phyloP scores from a whole-genome alignment of 2,329 filamentous ascomycete genomes.

The Akanthomyces dipterigenus region DNA sequence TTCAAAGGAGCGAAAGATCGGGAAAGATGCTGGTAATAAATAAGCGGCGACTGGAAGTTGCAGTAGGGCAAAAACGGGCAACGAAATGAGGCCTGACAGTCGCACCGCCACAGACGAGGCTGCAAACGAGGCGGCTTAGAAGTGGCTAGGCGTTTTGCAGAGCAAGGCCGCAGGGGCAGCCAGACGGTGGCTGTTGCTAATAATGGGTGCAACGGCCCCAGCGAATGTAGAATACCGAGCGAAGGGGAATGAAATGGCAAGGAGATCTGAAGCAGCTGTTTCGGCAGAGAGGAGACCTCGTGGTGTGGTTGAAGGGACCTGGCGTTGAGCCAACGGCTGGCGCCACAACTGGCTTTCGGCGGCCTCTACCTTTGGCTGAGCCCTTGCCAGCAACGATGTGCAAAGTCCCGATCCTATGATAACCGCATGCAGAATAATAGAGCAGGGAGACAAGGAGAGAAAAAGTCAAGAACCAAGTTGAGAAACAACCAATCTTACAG shows the following conservation, averaged over 20 bases:
- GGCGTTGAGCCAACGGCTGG: not conserved
- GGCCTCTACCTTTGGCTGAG: not conserved
- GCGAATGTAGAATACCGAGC: not conserved
- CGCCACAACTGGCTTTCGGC: not conserved
- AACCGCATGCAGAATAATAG: no score
- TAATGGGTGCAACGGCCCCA: not conserved
- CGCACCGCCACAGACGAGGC: conserved; percentile 4
- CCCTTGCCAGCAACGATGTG: no score
- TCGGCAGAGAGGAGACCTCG: not conserved
- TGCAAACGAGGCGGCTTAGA: not conserved
- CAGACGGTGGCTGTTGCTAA: not conserved
- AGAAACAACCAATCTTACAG: no score
- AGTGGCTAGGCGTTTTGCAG: conserved; percentile 1
- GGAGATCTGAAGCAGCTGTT: no score
- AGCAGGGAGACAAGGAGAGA: no score
- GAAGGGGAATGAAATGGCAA: not conserved
- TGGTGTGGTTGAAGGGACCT: not conserved
- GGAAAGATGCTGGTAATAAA: conserved; percentile 5
- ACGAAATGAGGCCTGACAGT: not conserved
- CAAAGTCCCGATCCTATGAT: no score
- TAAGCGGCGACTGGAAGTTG: not conserved
- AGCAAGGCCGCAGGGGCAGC: not conserved
- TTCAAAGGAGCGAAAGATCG: not conserved
- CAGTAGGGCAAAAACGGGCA: not conserved
- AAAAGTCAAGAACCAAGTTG: no score